Conservation (phyloP, 2,329 filamentous ascomycete species). For the Fusarium anthophilum region DNA sequence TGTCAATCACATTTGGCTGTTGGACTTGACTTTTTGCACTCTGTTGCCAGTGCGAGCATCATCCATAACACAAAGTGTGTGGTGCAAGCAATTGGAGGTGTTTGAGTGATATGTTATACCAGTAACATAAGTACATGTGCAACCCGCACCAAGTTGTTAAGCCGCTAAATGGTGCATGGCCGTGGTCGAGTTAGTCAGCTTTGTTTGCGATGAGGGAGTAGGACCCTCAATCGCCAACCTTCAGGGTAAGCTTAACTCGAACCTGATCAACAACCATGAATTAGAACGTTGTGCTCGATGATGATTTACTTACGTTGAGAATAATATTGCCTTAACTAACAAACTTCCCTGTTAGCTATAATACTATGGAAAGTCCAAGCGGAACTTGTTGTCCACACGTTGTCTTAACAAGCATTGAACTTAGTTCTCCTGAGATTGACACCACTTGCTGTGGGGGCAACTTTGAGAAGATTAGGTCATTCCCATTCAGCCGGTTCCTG, state of each 20-base stretch:
- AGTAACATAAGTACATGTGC: rapidly evolving
- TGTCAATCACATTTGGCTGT: background rate
- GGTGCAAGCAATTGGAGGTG: rapidly evolving
- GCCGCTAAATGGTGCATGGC: background rate
- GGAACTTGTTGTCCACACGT: rapidly evolving
- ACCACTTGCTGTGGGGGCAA: rapidly evolving
- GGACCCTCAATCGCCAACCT: rapidly evolving
- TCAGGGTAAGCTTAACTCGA: background rate
- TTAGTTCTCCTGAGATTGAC: rapidly evolving
- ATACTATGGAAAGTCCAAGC: background rate
- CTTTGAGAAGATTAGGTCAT: background rate
- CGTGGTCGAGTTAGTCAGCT: background rate
- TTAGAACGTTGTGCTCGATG: rapidly evolving
- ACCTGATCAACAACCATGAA: background rate
- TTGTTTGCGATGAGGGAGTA: background rate
- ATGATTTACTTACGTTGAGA: too few relatives aligned
- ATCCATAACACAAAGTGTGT: rapidly evolving
- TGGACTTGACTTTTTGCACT: background rate
- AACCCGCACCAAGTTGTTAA: background rate
- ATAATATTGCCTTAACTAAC: rapidly evolving
- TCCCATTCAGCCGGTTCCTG: rapidly evolving
- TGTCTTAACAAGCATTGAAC: rapidly evolving
- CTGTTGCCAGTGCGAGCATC: rapidly evolving
- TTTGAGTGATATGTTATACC: rapidly evolving
- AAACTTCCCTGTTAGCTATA: rapidly evolving